These are phyloP conservation scores for Sinapis alba DNA, from an alignment of 441 rosid genomes.

Conservation along the genomic window DNA sequence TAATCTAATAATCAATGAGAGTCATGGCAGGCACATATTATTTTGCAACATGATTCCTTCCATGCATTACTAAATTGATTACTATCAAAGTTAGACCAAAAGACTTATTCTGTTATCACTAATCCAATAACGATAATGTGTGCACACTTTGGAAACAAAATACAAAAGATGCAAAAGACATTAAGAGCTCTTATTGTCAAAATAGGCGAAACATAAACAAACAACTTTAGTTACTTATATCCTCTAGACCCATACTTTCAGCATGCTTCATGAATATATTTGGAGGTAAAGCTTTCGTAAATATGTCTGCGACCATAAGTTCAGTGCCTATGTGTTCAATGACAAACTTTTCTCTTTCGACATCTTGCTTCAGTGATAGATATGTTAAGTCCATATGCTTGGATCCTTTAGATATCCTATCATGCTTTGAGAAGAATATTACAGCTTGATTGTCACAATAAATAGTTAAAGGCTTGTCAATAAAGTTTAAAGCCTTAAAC, in stretches of 20 bases:
- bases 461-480: constrained; percentile 4
- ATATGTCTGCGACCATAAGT: too few species aligned
- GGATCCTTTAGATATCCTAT: background rate
- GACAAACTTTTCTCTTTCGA: background rate
- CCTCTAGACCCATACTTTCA: too few species aligned
- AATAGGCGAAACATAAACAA: too few species aligned
- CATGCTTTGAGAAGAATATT: background rate
- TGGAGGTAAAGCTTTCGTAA: too few species aligned
- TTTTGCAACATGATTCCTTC: background rate
- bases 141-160: too few species aligned
- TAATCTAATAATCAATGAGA: background rate
- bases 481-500: too few species aligned
- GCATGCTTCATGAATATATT: too few species aligned
- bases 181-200: too few species aligned
- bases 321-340: too few species aligned
- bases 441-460: background rate
- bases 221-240: too few species aligned
- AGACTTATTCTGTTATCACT: background rate
- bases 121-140: background rate
- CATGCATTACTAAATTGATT: background rate
- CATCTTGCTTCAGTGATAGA: background rate
- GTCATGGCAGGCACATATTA: background rate
- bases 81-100: background rate
- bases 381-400: background rate
- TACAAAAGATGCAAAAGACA: too few species aligned